Percentiles rank a stretch among this genome's conserved stretches.
These are phyloP conservation scores for Mycena rosella DNA, from an alignment of 768 basidiomycete genomes.

Conservation along the genomic window DNA sequence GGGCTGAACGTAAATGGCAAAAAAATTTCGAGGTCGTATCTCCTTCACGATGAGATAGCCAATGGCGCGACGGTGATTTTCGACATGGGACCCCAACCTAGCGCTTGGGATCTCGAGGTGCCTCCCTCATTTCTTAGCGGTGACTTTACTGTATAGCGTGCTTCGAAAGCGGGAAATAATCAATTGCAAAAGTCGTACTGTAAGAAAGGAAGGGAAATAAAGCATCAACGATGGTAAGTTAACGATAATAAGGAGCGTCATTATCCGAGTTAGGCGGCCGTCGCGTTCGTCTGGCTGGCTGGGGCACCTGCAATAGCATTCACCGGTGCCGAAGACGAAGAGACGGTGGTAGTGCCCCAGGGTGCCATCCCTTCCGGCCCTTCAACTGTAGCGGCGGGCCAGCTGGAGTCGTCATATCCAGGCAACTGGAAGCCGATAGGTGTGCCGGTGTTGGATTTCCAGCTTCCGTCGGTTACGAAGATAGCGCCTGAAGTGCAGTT, in stretches of 20 bases:
- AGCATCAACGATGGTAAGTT: no score
- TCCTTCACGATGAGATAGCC: slow-evolving; percentile 8
- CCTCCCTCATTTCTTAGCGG: slow-evolving; percentile 7
- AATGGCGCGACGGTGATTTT: background rate
- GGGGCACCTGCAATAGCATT: slow-evolving; percentile 11
- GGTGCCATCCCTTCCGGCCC: slow-evolving; percentile 38
- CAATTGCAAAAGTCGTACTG: background rate
- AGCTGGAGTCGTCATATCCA: slow-evolving; percentile 39
- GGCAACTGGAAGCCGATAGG: slow-evolving; percentile 27
- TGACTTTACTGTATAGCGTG: background rate
- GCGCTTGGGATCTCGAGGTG: slow-evolving; percentile 9
- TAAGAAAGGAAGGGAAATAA: no score
- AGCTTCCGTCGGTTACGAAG: slow-evolving; percentile 39
- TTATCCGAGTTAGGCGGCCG: background rate
- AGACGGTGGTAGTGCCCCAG: slow-evolving; percentile 36
- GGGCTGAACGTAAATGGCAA: background rate
- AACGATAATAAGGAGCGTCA: no score
- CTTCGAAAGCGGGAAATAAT: background rate
- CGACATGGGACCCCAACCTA: background rate
- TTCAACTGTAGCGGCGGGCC: slow-evolving; percentile 39
- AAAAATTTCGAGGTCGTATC: background rate
- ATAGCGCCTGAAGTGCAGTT: slow-evolving; percentile 27
- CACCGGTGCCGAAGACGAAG: background rate
- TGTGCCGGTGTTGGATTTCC: slow-evolving; percentile 38
- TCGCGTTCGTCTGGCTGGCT: background rate